These are phyloP conservation scores for Verticillium nonalfalfae DNA, from an alignment of 2,329 filamentous ascomycete species.

Conservation along the genomic window DNA sequence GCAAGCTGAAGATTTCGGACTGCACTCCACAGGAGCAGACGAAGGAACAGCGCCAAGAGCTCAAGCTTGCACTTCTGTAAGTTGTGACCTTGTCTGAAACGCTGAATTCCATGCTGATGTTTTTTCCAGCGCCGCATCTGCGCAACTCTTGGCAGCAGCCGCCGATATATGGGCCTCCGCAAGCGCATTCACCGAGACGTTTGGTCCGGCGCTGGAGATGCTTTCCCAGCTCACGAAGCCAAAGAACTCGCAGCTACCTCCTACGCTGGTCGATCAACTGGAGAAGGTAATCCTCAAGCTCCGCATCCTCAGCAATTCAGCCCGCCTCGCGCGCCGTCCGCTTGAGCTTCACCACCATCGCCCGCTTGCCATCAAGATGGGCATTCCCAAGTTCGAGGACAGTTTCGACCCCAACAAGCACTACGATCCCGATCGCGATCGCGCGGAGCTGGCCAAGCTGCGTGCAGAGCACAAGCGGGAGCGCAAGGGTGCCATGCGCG, in stretches of 20 bases:
- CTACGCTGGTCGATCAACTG: constrained; percentile 29
- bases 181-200: constrained; percentile 72
- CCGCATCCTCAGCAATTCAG: constrained; percentile 49
- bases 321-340: constrained; percentile 64
- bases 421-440: constrained; percentile 92
- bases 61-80: constrained; percentile 47
- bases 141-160: constrained; percentile 60
- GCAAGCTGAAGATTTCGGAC: constrained; percentile 55
- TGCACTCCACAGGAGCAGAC: constrained; percentile 28
- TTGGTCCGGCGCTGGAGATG: constrained; percentile 57
- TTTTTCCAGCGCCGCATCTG: constrained; percentile 46
- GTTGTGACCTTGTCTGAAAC: not conserved
- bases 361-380: constrained; percentile 80
- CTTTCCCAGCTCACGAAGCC: constrained; percentile 41
- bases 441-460: constrained; percentile 77
- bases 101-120: not conserved
- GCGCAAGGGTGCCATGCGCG: constrained; percentile 88
- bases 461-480: constrained; percentile 91
- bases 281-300: constrained; percentile 39
- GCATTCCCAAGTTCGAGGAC: constrained; percentile 93
- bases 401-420: constrained; percentile 90
- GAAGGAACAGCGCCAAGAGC: constrained; percentile 24
- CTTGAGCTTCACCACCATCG: constrained; percentile 85
- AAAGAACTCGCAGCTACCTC: constrained; percentile 44
- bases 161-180: constrained; percentile 69